Evolutionary conservation across 2,329 filamentous ascomycete genomes (phyloP).

Genomic region (Lachnellula hyalina): DNA sequence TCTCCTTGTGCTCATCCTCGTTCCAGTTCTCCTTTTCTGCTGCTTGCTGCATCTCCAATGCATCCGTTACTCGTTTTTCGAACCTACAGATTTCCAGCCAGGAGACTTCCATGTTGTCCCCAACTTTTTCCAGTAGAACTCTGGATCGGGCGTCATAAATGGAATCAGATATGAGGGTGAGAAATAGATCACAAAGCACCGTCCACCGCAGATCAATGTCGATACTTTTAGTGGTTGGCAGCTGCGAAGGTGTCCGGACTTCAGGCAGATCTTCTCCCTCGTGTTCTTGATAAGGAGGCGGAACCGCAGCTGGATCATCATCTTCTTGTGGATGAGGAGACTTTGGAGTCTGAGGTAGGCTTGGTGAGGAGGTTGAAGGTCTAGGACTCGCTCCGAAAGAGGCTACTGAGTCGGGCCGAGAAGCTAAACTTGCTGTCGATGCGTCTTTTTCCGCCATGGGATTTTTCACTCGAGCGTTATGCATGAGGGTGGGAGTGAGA

Average conservation of each 20-base stretch:
- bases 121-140: slow-evolving; percentile 76
- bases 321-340: slow-evolving; percentile 3
- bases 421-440: slow-evolving; percentile 24
- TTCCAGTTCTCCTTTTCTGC: slow-evolving; percentile 97
- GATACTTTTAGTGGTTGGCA: slow-evolving; percentile 75
- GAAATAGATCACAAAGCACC: slow-evolving; percentile 89
- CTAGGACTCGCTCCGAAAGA: slow-evolving; percentile 29
- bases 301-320: slow-evolving; percentile 44
- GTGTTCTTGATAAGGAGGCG: slow-evolving; percentile 57
- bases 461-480: slow-evolving; percentile 89
- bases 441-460: slow-evolving; percentile 61
- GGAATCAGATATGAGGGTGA: slow-evolving; percentile 94
- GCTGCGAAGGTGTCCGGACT: slow-evolving; percentile 75
- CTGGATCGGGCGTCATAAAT: slow-evolving; percentile 87
- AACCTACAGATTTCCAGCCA: slow-evolving; percentile 96
- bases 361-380: slow-evolving; percentile 20
- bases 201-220: slow-evolving; percentile 98
- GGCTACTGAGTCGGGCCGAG: slow-evolving; percentile 18
- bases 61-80: slow-evolving; percentile 94
- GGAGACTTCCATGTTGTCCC: slow-evolving; percentile 69
- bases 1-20: slow-evolving; percentile 89
- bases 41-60: slow-evolving; percentile 94
- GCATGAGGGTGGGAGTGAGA: slow-evolving; percentile 79
- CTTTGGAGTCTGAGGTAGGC: slow-evolving; percentile 9
- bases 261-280: slow-evolving; percentile 68